Evolutionary conservation across 2,329 filamentous ascomycete genomes (phyloP), one percentile per base, ranked within the genome.

Genomic region (Colletotrichum somersetense): DNA sequence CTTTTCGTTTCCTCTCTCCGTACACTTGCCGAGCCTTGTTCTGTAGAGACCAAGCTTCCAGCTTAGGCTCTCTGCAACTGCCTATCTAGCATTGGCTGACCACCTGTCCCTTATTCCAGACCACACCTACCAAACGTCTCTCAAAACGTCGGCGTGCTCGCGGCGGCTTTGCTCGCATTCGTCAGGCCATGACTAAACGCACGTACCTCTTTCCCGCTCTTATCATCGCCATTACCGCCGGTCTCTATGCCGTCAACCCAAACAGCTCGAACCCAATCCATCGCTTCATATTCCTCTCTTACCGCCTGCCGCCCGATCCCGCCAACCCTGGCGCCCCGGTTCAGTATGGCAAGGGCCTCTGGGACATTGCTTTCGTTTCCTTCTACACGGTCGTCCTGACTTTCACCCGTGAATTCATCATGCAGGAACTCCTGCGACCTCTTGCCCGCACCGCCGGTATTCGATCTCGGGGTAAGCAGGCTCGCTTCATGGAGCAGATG

Each of bases 401-500:
- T 73, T 98, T 98, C 81, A 97, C 94, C 14, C 93, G 95, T 79
- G 95, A 98, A 81, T 97, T 97, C 82, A 88, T 97, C 83, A 98
- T 97, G 95, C 95, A 97, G 83, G 91, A 94, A 77, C 78, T 97
- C 62, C 89, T 98, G 71, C 90, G 91, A 16, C 95, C 95, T 0
- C 85, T 95, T 73, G 94, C 94, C 7, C 86, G 89, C 55, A 87
- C 85, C 75, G 90, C 86, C 66, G 93, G 93, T 20, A 90, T 98
- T 78, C 87, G 85, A 73, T 90, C 89, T 74, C 89, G 91, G 68
- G 90, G 88, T 74, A 98, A 97, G 85, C 94, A 96, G 78, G 89
- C 91, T 20, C 92, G 95, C 44, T 98, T 97, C 87, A 96, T 97
- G 93, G 95, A 98, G 82, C 95, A 98, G 83, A 90, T 92, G 79